phyloP scores from a whole-genome alignment of 257 asterid species.

The Lavandula angustifolia region DNA sequence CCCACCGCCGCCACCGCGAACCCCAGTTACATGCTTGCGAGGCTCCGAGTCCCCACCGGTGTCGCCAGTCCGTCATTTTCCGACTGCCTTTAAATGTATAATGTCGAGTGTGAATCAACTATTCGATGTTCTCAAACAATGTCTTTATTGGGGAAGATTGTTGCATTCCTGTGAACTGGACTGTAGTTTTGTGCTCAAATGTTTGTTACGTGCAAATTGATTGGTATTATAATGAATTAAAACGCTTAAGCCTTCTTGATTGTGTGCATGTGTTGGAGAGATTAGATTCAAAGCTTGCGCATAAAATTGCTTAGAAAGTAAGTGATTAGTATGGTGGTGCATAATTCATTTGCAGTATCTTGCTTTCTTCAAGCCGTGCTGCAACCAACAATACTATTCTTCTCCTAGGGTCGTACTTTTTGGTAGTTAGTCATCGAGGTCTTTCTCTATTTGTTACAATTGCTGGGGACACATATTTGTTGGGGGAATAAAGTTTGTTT shows the following conservation, averaged over 20 bases:
- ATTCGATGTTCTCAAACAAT: no score
- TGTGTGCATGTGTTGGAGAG: background rate
- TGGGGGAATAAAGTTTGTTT: no score
- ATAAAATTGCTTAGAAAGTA: background rate
- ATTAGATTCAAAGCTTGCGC: background rate
- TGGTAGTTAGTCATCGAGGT: background rate
- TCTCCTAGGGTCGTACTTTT: background rate
- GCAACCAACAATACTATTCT: background rate
- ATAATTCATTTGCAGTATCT: no score
- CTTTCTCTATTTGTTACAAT: background rate
- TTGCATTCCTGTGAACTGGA: background rate
- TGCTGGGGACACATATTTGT: no score
- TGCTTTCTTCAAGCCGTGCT: background rate
- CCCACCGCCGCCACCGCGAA: no score
- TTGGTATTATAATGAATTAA: background rate
- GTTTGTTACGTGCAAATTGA: background rate
- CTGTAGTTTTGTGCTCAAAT: background rate
- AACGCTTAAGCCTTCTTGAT: background rate
- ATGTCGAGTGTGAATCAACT: no score
- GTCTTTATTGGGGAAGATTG: background rate
- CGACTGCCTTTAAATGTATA: no score
- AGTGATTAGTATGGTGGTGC: background rate
- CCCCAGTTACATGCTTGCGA: no score
- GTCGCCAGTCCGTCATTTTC: no score
- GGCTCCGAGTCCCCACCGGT: no score